A percentile compares a stretch with the other conserved stretches of the same genome.
phyloP scores from a whole-genome alignment of 192 early-diverging fungal species.

The Umbelopsis sp. region DNA sequence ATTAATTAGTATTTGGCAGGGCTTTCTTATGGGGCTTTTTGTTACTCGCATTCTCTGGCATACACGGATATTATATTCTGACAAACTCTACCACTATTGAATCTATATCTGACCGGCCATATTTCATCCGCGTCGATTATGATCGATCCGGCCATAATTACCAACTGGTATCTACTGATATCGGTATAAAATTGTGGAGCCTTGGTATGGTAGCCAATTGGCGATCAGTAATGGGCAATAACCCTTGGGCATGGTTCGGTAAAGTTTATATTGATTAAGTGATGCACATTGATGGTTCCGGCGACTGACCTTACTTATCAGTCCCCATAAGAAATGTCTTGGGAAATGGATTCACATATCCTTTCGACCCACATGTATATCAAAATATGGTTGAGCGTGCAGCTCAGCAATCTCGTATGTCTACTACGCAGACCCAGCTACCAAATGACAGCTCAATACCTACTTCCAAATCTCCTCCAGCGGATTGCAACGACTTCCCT shows the following conservation, averaged over 20 bases:
- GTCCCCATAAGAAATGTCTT: slow-evolving; percentile 33
- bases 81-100: slow-evolving; percentile 55
- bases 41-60: slow-evolving; percentile 45
- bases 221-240: slow-evolving; percentile 49
- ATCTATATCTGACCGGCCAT: slow-evolving; percentile 35
- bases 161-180: slow-evolving; percentile 39
- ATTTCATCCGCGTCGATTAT: slow-evolving; percentile 47
- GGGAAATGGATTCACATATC: slow-evolving; percentile 34
- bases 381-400: slow-evolving; percentile 25
- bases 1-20: slow-evolving; percentile 17
- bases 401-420: slow-evolving; percentile 13
- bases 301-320: neutral
- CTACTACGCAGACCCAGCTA: neutral
- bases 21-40: slow-evolving; percentile 50
- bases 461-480: neutral
- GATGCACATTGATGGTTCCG: neutral
- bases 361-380: slow-evolving; percentile 29
- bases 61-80: slow-evolving; percentile 48
- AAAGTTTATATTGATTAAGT: slow-evolving; percentile 16
- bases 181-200: slow-evolving; percentile 46
- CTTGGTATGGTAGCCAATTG: slow-evolving; percentile 48
- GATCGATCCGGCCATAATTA: slow-evolving; percentile 35
- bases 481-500: neutral
- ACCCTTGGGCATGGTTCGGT: slow-evolving; percentile 34
- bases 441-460: slow-evolving; percentile 12